Evolutionary conservation across 371 early-diverging fungal genomes (phyloP), one percentile per base, ranked within the genome.

Genomic region (Choanephora cucurbitarum): DNA sequence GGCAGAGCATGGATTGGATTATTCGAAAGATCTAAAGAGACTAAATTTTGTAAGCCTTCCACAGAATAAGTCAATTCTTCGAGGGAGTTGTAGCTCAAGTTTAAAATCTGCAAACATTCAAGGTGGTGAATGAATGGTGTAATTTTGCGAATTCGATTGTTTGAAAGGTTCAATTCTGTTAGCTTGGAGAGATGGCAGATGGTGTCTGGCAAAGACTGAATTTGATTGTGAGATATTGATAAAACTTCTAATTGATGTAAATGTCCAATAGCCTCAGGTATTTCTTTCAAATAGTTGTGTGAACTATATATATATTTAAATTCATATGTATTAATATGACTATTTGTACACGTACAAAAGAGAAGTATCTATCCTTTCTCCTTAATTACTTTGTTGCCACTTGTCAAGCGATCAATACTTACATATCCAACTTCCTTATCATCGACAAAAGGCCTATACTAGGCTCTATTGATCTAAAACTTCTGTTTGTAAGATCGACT

Each of bases 241-340:
- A 91, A 64, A n/a, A 80, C 81, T 44, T 73, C 74, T 17, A 91
- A 62, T 42, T 77, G 77, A 5, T 62, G 52, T 18, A 91, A 59
- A 33, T 82, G 59, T 14, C 86, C 89, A 62, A 91, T 79, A n/a
- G 83, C 83, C 28, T 80, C 80, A 10, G 89, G 89, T 31, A 91
- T 52, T 9, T 73, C 69, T 24, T 73, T 73, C 21, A 91, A 61
- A 21, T 70, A 57, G 58, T 91, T 91, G 47, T 82, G 76, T 49
- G 67, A 67, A 22, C 74, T 73, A 59, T 37, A 40, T 32, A 33
- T 40, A 39, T 51, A 23, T n/a, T n/a, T 21, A 21, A 37, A 52
- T 52, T 33, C 31, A 48, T 18, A 32, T 28, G 28, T 28, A 28
- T 28, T 28, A 28, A 28, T 28, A 28, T 28, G 39, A 17, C 34